These are phyloP conservation scores for Raddia guianensis DNA, from an alignment of 176 grass and related monocot species.

Conservation along the genomic window DNA sequence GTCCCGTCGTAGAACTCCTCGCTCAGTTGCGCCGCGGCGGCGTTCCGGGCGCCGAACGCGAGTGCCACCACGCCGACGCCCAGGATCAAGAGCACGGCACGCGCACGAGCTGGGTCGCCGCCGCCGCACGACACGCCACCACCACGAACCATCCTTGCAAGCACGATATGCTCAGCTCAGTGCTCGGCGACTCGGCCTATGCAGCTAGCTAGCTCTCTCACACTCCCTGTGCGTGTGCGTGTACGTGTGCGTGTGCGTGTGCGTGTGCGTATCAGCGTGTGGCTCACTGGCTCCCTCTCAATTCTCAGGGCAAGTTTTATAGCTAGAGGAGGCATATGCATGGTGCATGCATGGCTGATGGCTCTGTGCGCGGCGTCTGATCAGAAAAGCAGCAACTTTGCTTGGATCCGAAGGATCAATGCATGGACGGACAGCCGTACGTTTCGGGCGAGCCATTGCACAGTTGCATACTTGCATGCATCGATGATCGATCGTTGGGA, in stretches of 20 bases:
- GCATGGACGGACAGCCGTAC: background rate
- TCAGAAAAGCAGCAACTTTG: slow-evolving; percentile 16
- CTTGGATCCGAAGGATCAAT: slow-evolving; percentile 44
- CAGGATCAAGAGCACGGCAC: slow-evolving; percentile 29
- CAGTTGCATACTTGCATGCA: background rate
- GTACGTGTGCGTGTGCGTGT: background rate
- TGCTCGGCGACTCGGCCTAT: background rate
- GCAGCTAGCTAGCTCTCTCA: background rate
- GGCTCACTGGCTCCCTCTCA: background rate
- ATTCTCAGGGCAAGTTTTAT: background rate
- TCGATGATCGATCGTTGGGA: no score
- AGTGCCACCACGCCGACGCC: background rate
- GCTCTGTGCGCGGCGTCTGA: background rate
- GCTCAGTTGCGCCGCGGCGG: slow-evolving; percentile 48
- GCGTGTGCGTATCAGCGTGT: background rate
- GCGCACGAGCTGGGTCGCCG: background rate
- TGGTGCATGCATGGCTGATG: background rate
- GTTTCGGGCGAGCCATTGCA: background rate
- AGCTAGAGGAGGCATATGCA: no score
- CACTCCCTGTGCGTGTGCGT: no score
- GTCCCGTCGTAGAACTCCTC: slow-evolving; percentile 55
- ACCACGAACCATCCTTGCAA: background rate
- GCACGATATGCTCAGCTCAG: background rate
- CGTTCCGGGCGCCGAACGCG: background rate
- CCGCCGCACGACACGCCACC: background rate